Base-by-base conservation (phyloP, 2,329 filamentous ascomycete genomes). In the Monilinia laxa region DNA sequence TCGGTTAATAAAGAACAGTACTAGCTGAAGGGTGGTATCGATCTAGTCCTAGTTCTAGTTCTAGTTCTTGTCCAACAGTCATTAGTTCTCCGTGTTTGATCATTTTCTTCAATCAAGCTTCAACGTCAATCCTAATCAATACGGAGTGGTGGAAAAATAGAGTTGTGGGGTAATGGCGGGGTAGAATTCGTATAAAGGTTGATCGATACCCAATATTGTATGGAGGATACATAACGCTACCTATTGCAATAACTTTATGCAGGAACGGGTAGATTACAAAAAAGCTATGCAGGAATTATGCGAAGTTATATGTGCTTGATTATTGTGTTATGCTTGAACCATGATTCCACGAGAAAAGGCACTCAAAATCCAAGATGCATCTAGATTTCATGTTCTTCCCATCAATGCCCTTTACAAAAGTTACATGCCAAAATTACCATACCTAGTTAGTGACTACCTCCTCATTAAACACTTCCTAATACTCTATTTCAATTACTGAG, bases 131-230 rank as follows among this genome's bases (percentile, higher is more conserved):
- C 31, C 25, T n/a, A 59, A 47, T 47, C 42, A 35, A 49, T 47
- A 28, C 28, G 28, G 28, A 59, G 57, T 59, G 57, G 57, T 59
- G 57, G 57, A 59, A 59, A 59, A 59, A 35, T 59, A 49, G 20
- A 14, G 28, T 35, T 59, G 25, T 49, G 57, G 57, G 57, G 25
- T 49, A 60, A 18, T 60, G 28, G 45, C 45, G 58, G 58, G 28
- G 57, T 35, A 59, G 16, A 9, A 35, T 59, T 47, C 25, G 57
- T 59, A 23, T 23, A 6, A 35, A 35, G 31, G 31, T 35, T 35
- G 31, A 35, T 35, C 7, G 31, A 35, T 35, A 6, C 31, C 7
- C 31, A 35, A 35, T 35, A 35, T 9, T 35, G 31, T 35, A 35
- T 5, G 31, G 31, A 35, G 31, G 5, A 35, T 35, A 35, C 31